These are phyloP conservation scores for Zea mays DNA, from an alignment of 176 grass and related monocot genomes.

Conservation along the genomic window DNA sequence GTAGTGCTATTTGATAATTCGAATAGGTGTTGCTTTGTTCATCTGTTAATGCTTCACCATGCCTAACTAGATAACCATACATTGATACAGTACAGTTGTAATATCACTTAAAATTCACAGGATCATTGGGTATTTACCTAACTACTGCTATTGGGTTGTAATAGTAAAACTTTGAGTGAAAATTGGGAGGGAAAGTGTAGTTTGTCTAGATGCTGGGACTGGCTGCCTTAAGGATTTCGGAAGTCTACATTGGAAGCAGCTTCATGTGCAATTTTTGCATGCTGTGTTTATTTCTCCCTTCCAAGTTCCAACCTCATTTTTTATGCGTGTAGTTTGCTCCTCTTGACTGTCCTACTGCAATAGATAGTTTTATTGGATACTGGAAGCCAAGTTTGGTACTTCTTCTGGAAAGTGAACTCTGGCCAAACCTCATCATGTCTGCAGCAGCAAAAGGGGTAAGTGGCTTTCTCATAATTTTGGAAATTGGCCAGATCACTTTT, in stretches of 20 bases:
- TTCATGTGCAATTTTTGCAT: neutral
- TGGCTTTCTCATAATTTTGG: constrained; percentile 17
- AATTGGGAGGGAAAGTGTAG: neutral
- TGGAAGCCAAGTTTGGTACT: constrained; percentile 75
- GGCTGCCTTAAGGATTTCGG: neutral
- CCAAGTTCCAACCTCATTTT: neutral
- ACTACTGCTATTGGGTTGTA: neutral
- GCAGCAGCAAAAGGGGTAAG: constrained; percentile 72
- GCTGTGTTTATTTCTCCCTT: neutral
- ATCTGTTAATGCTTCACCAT: neutral
- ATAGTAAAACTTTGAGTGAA: neutral
- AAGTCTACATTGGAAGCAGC: neutral
- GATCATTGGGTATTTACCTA: neutral
- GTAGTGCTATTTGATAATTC: neutral
- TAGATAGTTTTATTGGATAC: constrained; percentile 69
- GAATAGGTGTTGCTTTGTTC: constrained; percentile 1
- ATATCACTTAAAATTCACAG: neutral
- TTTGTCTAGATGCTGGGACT: neutral
- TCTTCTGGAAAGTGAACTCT: constrained; percentile 96
- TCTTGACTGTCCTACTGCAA: constrained; percentile 64
- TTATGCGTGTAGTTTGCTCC: constrained; percentile 65
- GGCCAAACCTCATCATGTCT: constrained; percentile 90
- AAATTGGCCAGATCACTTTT: constrained; percentile 15
- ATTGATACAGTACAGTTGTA: neutral
- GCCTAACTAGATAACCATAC: neutral